Conservation (phyloP, 345 rosid species). For the Eucalyptus polyanthemos region DNA sequence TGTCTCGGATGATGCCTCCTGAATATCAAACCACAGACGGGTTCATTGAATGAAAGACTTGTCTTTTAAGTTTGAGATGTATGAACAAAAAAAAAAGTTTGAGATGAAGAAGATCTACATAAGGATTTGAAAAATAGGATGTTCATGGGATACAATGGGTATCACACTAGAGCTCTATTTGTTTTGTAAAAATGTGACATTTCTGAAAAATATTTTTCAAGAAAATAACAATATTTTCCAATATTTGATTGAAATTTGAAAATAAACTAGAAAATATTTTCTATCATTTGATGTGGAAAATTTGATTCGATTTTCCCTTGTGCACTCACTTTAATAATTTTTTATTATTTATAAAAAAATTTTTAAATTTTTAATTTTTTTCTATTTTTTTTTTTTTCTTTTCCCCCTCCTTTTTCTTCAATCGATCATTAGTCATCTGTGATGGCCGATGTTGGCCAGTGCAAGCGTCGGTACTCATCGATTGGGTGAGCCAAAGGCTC, state of each 20-base stretch:
- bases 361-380: no score
- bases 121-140: neutral
- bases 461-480: no score
- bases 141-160: neutral
- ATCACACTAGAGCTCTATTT: neutral
- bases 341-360: no score
- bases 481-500: no score
- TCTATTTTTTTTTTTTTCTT: no score
- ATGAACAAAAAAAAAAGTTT: neutral
- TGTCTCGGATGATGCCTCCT: neutral
- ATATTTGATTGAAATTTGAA: rapidly evolving
- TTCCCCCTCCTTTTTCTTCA: no score
- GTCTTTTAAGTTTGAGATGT: neutral
- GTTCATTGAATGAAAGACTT: neutral
- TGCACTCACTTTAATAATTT: no score
- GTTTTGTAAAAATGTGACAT: rapidly evolving
- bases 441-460: rapidly evolving
- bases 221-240: rapidly evolving
- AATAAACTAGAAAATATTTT: no score
- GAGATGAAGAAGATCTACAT: neutral
- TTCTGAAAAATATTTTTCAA: rapidly evolving
- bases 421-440: rapidly evolving
- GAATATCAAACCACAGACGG: neutral
- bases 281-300: rapidly evolving
- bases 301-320: no score